phyloP scores from a whole-genome alignment of 495 filamentous ascomycete genomes.

The Daldinia concentrica region DNA sequence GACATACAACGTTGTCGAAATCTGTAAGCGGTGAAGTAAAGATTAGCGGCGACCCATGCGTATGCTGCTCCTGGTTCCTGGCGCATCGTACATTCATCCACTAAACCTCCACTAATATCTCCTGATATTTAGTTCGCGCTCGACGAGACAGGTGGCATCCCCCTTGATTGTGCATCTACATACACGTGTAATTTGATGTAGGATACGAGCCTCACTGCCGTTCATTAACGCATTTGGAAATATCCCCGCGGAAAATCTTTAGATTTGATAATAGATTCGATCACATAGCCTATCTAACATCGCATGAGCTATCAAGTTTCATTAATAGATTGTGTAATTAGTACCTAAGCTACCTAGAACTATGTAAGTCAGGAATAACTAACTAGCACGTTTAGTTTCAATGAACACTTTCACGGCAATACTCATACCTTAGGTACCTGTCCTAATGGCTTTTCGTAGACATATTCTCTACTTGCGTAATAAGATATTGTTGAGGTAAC shows the following conservation, averaged over 20 bases:
- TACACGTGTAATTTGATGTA: background rate
- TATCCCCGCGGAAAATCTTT: background rate
- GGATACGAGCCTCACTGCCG: background rate
- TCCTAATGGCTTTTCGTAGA: no score
- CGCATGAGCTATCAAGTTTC: no score
- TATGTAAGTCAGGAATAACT: no score
- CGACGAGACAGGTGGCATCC: background rate
- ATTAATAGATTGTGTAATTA: no score
- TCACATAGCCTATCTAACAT: no score
- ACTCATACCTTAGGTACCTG: no score
- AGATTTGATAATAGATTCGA: no score
- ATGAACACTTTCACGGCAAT: no score
- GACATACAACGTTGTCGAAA: background rate
- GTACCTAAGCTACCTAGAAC: no score
- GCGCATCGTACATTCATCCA: no score
- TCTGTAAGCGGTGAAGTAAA: background rate
- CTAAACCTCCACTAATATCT: background rate
- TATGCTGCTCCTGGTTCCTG: no score
- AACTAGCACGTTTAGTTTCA: no score
- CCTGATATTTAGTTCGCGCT: background rate
- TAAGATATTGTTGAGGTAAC: background rate
- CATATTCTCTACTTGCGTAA: background rate
- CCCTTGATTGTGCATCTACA: background rate
- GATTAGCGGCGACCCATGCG: background rate
- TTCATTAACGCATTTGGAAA: background rate